These are phyloP conservation scores for Beauveria australis DNA, from an alignment of 2,329 filamentous ascomycete genomes.

Conservation along the genomic window DNA sequence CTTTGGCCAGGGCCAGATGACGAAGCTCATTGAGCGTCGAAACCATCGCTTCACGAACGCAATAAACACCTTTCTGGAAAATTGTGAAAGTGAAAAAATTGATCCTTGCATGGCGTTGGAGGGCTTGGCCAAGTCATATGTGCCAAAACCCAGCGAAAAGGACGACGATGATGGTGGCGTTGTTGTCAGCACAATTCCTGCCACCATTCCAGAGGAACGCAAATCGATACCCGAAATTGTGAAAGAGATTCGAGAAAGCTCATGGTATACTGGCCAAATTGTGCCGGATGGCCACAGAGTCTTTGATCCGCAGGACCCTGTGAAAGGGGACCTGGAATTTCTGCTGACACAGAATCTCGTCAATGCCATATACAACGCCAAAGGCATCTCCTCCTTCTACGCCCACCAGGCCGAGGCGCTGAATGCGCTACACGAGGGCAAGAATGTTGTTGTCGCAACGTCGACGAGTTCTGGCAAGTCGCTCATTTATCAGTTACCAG, in stretches of 20 bases:
- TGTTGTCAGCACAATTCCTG: slow-evolving; percentile 45
- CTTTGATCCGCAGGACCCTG: slow-evolving; percentile 74
- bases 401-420: slow-evolving; percentile 91
- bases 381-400: slow-evolving; percentile 77
- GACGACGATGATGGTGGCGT: slow-evolving; percentile 25
- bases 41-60: slow-evolving; percentile 76
- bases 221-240: slow-evolving; percentile 79
- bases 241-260: slow-evolving; percentile 66
- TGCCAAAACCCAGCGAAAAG: slow-evolving; percentile 51
- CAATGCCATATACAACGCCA: slow-evolving; percentile 92
- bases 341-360: slow-evolving; percentile 82
- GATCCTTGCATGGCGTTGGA: slow-evolving; percentile 63
- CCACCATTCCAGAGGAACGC: slow-evolving; percentile 69
- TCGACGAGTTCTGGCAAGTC: slow-evolving; percentile 97
- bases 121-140: slow-evolving; percentile 46
- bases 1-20: slow-evolving; percentile 88
- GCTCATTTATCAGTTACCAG: slow-evolving; percentile 93
- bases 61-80: slow-evolving; percentile 67
- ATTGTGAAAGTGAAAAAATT: slow-evolving; percentile 53
- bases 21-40: slow-evolving; percentile 77
- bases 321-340: slow-evolving; percentile 79
- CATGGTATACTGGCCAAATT: slow-evolving; percentile 90
- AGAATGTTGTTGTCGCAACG: slow-evolving; percentile 85
- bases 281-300: slow-evolving; percentile 88
- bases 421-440: slow-evolving; percentile 73